Conservation (phyloP, 2,329 filamentous ascomycete genomes). For the Pezicula rhizophila region DNA sequence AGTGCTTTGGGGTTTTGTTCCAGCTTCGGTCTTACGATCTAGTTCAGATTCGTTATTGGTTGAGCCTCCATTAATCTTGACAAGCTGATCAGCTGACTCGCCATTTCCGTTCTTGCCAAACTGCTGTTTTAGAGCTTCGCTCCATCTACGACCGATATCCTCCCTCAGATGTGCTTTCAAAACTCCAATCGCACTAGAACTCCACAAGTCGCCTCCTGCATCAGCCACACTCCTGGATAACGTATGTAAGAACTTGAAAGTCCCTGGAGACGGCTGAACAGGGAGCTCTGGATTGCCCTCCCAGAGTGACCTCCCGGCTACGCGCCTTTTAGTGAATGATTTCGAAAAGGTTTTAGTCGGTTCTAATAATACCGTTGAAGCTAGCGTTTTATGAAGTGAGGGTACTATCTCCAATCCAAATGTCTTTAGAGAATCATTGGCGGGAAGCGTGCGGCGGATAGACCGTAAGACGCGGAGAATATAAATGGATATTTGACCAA, state of each 20-base stretch:
- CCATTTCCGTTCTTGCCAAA: conserved; percentile 12
- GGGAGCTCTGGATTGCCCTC: conserved; percentile 72
- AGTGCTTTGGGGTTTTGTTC: neutral
- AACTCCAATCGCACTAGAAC: conserved; percentile 53
- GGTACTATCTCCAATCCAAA: conserved; percentile 60
- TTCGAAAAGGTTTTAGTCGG: conserved; percentile 43
- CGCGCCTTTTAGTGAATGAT: conserved; percentile 37
- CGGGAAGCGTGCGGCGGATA: conserved; percentile 60
- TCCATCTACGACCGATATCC: conserved; percentile 41
- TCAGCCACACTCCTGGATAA: conserved; percentile 63
- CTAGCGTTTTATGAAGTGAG: conserved; percentile 57
- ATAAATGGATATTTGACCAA: conserved; percentile 54
- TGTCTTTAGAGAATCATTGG: conserved; percentile 38
- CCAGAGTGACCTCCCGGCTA: conserved; percentile 68
- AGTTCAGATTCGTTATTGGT: neutral
- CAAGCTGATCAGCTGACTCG: neutral
- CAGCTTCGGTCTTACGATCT: neutral
- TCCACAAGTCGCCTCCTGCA: conserved; percentile 77
- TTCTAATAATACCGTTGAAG: conserved; percentile 41
- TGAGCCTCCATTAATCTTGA: conserved; percentile 8
- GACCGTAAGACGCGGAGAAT: conserved; percentile 70
- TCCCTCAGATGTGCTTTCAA: conserved; percentile 54
- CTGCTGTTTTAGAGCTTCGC: conserved; percentile 10
- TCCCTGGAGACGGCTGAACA: conserved; percentile 67
- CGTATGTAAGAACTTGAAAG: conserved; percentile 65